These are phyloP conservation scores for Acanthamoeba sp. DNA, from an alignment of 208 protist species.

Conservation along the genomic window DNA sequence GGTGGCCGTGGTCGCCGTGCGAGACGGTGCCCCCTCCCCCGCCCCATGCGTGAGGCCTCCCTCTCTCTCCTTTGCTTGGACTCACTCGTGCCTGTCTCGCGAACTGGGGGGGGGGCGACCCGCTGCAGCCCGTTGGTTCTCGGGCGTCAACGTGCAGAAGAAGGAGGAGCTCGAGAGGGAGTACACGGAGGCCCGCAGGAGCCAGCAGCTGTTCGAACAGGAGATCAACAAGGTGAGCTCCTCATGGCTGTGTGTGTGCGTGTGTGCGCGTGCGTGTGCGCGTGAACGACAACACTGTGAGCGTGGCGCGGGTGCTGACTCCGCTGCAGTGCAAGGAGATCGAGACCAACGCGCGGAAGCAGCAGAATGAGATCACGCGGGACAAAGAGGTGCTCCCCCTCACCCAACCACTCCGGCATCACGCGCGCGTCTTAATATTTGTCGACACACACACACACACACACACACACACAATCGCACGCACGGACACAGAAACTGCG, in stretches of 20 bases:
- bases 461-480: not conserved
- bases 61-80: not conserved
- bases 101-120: not conserved
- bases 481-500: conserved; percentile 4
- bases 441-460: too few relatives aligned
- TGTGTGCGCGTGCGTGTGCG: too few relatives aligned
- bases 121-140: conserved; percentile 21
- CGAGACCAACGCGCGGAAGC: not conserved
- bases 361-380: not conserved
- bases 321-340: conserved; percentile 8
- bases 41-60: not conserved
- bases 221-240: conserved; percentile 13
- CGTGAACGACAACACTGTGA: too few relatives aligned
- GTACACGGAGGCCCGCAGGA: not conserved
- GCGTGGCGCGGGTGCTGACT: not conserved
- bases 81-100: not conserved
- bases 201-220: not conserved
- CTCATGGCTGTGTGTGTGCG: too few relatives aligned
- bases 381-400: not conserved
- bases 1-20: not conserved
- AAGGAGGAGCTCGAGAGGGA: conserved; percentile 67
- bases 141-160: conserved; percentile 30
- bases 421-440: too few relatives aligned
- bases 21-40: not conserved
- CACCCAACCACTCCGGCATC: too few relatives aligned